phyloP scores from a whole-genome alignment of 2,329 filamentous ascomycete species.

The Paecilomyces niveus region DNA sequence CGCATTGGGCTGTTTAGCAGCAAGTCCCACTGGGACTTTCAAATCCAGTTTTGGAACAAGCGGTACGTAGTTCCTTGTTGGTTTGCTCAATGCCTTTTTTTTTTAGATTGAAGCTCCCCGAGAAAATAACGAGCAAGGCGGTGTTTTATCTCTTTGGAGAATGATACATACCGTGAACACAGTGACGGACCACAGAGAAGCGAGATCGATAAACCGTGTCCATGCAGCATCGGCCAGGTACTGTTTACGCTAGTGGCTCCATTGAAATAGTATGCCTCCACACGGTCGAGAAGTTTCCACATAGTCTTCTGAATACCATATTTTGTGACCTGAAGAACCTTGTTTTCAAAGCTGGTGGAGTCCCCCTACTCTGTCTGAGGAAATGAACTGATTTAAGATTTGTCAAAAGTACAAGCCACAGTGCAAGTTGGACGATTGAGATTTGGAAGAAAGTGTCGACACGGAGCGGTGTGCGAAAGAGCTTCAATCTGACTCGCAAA shows the following conservation, averaged over 20 bases:
- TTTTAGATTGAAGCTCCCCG: background rate
- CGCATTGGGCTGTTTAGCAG: no score
- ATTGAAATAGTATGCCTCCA: no score
- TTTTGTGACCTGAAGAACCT: background rate
- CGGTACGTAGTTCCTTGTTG: background rate
- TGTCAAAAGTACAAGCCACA: background rate
- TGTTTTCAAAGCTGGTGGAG: background rate
- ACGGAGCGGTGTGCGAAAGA: background rate
- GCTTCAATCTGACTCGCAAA: background rate
- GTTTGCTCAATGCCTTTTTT: background rate
- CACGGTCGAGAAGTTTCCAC: no score
- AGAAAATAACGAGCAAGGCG: background rate
- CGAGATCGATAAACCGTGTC: background rate
- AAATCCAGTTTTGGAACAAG: background rate
- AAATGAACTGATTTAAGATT: background rate
- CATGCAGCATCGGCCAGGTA: background rate
- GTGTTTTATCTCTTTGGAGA: background rate
- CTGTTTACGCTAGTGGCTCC: no score
- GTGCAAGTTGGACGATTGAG: no score
- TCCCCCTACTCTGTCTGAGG: background rate
- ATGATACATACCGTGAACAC: background rate
- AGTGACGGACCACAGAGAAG: background rate
- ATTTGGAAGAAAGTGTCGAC: background rate
- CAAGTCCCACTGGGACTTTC: no score
- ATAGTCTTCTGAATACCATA: background rate